Evolutionary conservation across 495 filamentous ascomycete species (phyloP), one percentile per base, ranked within the genome.

Genomic region (Hypoxylon rickii): DNA sequence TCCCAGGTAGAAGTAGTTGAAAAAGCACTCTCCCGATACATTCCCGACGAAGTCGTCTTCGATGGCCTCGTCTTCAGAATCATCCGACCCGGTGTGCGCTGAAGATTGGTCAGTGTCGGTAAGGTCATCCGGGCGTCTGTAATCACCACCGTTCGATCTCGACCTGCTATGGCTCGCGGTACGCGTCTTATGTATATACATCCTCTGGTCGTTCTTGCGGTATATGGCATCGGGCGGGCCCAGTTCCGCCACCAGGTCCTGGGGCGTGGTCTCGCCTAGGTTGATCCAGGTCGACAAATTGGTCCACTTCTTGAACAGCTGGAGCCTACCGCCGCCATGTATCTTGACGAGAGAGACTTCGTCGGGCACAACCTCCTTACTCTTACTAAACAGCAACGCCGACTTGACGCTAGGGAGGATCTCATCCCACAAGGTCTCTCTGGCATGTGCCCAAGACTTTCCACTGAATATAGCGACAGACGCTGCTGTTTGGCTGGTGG

Each of bases 181-280:
- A 7, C 77, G 77, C 40, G 76, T 74, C 59, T 83, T 85, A 69
- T 97, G 93, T 36, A 96, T 94, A n/a, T 89, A 89, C 69, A 97
- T 86, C 29, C 89, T 81, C 61, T 90, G 86, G 68, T 96, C 93
- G 68, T 90, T 89, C 78, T 96, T 97, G 57, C 89, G 81, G 70
- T 96, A 96, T 29, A 95, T 95, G 15, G 92, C 89, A 72, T 96
- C 91, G n/a, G 94, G 94, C 2, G 94, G 89, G 0, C 94, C 94
- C 20, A 98, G 83, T 54, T 96, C 92, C 32, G 87, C 83, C 17
- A 97, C 82, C 3, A 98, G 75, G 58, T 97, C 92, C 74, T 98
- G 94, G 0, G 89, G 87, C 7, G 89, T 91, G 0, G 92, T 96
- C 62, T 90, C 81, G 44, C 89, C 87, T 1, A 98, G 74, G 1